Conservation (phyloP, 2,329 filamentous ascomycete genomes). For the Penicillium sp. region DNA sequence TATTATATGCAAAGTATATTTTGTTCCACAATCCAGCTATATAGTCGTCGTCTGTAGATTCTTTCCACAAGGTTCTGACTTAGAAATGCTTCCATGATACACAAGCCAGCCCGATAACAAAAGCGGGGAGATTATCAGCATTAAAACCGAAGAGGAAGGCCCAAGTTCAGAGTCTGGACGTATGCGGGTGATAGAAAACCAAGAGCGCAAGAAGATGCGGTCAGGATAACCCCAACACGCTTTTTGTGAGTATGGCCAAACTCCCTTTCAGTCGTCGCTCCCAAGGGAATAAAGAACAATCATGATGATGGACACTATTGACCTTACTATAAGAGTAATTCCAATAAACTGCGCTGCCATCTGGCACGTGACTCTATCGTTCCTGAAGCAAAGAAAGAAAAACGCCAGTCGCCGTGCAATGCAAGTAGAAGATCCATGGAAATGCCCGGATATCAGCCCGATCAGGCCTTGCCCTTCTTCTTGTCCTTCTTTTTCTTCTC, state of each 20-base stretch:
- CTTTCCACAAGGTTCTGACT: too few species aligned
- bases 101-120: background rate
- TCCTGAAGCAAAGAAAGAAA: constrained; percentile 22
- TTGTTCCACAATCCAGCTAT: background rate
- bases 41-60: background rate
- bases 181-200: too few species aligned
- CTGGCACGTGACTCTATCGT: constrained; percentile 7
- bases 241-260: too few species aligned
- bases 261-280: too few species aligned
- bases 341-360: too few species aligned
- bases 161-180: background rate
- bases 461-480: constrained; percentile 52
- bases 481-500: constrained; percentile 55
- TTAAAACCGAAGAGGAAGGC: background rate
- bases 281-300: too few species aligned
- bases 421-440: constrained; percentile 35
- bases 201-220: too few species aligned
- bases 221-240: too few species aligned
- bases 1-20: background rate
- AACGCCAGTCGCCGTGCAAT: constrained; percentile 47
- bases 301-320: too few species aligned
- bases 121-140: background rate
- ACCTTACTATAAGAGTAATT: too few species aligned
- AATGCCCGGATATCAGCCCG: constrained; percentile 14
- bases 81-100: too few species aligned